Base-by-base conservation (phyloP, 2,329 filamentous ascomycete genomes). In the Rhytidhysteron rufulum region DNA sequence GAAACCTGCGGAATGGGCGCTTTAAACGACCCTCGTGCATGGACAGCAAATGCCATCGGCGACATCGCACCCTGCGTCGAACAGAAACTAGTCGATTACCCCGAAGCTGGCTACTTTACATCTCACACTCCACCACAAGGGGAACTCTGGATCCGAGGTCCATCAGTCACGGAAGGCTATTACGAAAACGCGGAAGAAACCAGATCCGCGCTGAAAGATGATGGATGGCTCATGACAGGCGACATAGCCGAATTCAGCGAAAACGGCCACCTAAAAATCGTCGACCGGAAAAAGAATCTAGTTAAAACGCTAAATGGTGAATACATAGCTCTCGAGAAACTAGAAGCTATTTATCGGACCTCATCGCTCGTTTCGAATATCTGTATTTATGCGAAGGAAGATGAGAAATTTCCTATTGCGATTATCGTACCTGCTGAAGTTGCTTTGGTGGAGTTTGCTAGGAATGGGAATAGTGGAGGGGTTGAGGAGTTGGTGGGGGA, bases 251-350 rank as follows among this genome's bases (percentile, higher is more conserved):
- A 96, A 63, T 93, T 91, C 57, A 83, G 91, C 65, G 62, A 72
- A 32, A 76, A 84, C 46, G 91, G 91, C 31, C 86, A 95, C 63
- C 69, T 97, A 50, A 80, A 77, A 54, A 84, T 97, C 63, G 90
- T 97, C 60, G 91, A 97, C 67, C 88, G 91, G 54, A 90, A 95
- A 80, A 97, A 97, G 83, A 97, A 97, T 70, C 74, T 97, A 41
- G 87, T 97, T 67, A 97, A 97, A 82, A 90, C 93, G 48, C 79
- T 88, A 50, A 89, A 90, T 45, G 91, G 91, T 53, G 91, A 97
- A 74, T 97, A 97, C 68, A 94, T 97, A 64, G 93, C 91, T 17
- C 79, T 98, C 4, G 91, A 97, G 73, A 96, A 85, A 74, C 82
- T 97, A 44, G 91, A 97, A 71, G 86, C 90, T 3, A 77, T 95